Base-by-base conservation (phyloP, 169 alveolate species). In the Babesia bovis region DNA sequence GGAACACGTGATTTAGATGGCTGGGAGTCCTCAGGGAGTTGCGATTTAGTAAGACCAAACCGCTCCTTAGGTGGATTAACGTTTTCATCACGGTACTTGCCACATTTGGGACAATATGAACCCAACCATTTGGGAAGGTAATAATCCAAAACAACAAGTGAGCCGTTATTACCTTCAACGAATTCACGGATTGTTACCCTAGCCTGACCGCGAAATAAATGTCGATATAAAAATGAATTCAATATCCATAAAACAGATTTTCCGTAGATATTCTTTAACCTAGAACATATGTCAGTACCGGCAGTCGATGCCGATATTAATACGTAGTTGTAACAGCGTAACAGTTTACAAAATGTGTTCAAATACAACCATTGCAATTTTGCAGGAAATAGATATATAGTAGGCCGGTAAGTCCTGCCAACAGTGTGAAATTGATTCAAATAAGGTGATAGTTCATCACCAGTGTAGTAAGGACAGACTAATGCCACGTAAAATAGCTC, bases 161-260 rank as follows among this genome's bases (percentile, higher is more conserved):
- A 58, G 19, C 79, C 77, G 45, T 71, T 71, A 35, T 81, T 73
- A n/a, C 77, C 83, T 32, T 81, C 88, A 42, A 81, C 63, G n/a
- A 66, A 44, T 51, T 81, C 88, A 38, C 88, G 55, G 42, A 70
- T 21, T 4, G 83, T 17, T 21, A 71, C 61, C 53, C n/a, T 30
- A 4, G 79, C 83, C 76, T 81, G 84, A 2, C 44, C 50, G 10
- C 61, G 35, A 55, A 49, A 69, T 12, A 81, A 50, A 25, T 50
- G 70, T 19, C 40, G 51, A 42, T 70, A 81, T 5, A 81, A 51
- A 52, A 71, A 71, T 21, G 81, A 52, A 0, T 40, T 33, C 32
- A 81, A 9, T 4, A 81, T 32, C 44, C 3, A 6, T 35, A 19
- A 13, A 4, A 41, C 2, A 0, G 59, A 1, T 7, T 10, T 4